A percentile compares a stretch with the other conserved stretches of the same genome.
These are phyloP conservation scores for Miamiensis avidus DNA, from an alignment of 169 alveolate species.

Conservation along the genomic window DNA sequence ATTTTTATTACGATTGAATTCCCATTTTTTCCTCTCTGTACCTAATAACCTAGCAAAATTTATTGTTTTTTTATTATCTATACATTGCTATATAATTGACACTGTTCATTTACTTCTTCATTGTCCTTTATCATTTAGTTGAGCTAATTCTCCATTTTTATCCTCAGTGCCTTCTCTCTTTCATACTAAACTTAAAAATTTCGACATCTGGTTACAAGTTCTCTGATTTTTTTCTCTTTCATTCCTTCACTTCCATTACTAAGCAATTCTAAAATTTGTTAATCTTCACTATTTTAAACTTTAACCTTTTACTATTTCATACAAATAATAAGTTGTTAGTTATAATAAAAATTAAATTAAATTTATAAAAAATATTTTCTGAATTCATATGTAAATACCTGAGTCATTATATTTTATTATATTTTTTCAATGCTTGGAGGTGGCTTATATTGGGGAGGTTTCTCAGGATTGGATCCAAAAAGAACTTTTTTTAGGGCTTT, in stretches of 20 bases:
- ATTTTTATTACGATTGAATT: neutral
- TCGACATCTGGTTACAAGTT: slow-evolving; percentile 19
- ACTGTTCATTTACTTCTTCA: slow-evolving; percentile 16
- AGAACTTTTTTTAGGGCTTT: neutral
- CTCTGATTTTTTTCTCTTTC: slow-evolving; percentile 32
- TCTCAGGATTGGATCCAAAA: neutral
- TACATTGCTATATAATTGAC: slow-evolving; percentile 8
- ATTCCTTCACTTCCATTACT: slow-evolving; percentile 12
- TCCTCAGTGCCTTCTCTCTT: slow-evolving; percentile 8
- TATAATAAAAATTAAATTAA: too few species aligned
- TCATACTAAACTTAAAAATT: slow-evolving; percentile 16
- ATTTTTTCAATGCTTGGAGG: neutral
- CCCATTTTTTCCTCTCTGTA: slow-evolving; percentile 6
- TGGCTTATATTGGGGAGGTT: neutral
- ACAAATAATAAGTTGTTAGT: too few species aligned
- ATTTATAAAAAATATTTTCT: too few species aligned
- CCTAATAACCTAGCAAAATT: slow-evolving; percentile 10
- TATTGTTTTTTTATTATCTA: neutral
- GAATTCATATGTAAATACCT: neutral
- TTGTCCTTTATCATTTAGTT: slow-evolving; percentile 20
- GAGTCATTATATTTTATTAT: neutral
- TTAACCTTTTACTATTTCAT: neutral
- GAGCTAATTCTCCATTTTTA: slow-evolving; percentile 21
- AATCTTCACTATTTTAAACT: neutral
- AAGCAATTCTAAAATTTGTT: neutral